Evolutionary conservation across 208 protist species (phyloP).

Genomic region (Trypanosoma theileri): DNA sequence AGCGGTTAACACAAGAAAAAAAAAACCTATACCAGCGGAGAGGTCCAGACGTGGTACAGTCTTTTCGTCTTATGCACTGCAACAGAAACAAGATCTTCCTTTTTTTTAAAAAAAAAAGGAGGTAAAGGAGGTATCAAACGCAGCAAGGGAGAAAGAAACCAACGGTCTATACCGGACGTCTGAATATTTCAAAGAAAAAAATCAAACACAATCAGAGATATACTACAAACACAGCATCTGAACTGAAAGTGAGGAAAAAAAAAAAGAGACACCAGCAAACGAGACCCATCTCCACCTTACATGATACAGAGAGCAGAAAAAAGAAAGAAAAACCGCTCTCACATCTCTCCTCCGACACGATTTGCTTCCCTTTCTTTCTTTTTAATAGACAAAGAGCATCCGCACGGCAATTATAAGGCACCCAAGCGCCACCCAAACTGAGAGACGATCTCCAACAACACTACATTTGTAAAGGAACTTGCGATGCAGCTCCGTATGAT

Average conservation of each 20-base stretch:
- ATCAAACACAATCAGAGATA: neutral
- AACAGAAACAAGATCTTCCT: no score
- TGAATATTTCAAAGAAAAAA: neutral
- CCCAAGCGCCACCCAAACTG: slow-evolving; percentile 69
- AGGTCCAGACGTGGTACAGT: no score
- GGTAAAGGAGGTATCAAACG: no score
- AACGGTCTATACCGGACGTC: no score
- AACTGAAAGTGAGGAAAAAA: neutral
- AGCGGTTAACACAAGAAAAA: neutral
- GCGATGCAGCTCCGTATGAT: slow-evolving; percentile 79
- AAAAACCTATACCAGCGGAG: no score
- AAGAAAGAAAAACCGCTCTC: neutral
- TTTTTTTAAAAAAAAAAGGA: no score
- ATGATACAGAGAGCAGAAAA: neutral
- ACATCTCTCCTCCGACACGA: neutral
- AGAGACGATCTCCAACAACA: slow-evolving; percentile 90
- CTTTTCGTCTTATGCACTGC: no score
- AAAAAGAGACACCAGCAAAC: neutral
- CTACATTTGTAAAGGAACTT: slow-evolving; percentile 92
- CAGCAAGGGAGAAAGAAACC: no score
- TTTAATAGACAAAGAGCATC: slow-evolving; percentile 77
- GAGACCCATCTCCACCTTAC: neutral
- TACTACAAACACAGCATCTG: neutral
- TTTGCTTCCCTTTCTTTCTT: neutral
- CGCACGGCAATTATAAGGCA: slow-evolving; percentile 81